Conservation (phyloP, 805 yeast genomes). For the Starmerella stellata region DNA sequence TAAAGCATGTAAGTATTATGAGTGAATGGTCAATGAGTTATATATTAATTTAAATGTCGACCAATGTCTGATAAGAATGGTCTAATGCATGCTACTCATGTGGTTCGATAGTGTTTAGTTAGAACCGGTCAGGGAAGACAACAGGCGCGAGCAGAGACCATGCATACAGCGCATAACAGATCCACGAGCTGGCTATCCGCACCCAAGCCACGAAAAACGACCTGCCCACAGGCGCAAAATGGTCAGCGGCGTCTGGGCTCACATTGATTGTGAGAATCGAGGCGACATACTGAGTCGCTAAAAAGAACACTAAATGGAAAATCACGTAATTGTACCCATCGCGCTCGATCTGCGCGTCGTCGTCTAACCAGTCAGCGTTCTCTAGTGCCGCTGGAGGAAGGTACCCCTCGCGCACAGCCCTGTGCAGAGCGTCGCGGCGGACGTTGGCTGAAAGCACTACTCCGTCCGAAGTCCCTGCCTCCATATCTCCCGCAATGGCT, state of each 20-base stretch:
- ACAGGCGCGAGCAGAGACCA: slow-evolving; percentile 92
- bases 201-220: slow-evolving; percentile 93
- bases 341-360: slow-evolving; percentile 20
- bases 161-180: slow-evolving; percentile 64
- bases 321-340: slow-evolving; percentile 24
- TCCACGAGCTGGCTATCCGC: slow-evolving; percentile 80
- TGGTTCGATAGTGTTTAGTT: too few relatives aligned
- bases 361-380: slow-evolving; percentile 47
- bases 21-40: too few relatives aligned
- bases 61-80: too few relatives aligned
- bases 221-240: slow-evolving; percentile 90
- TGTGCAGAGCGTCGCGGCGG: slow-evolving; percentile 68
- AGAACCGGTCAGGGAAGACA: slow-evolving; percentile 72
- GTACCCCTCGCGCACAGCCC: slow-evolving; percentile 93
- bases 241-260: slow-evolving; percentile 62
- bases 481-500: slow-evolving; percentile 32
- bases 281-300: slow-evolving; percentile 95
- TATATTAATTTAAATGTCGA: too few relatives aligned
- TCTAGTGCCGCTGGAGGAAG: slow-evolving; percentile 79
- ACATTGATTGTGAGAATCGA: slow-evolving; percentile 85
- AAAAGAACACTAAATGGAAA: slow-evolving; percentile 77
- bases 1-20: too few relatives aligned
- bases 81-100: too few relatives aligned
- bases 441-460: slow-evolving; percentile 8
- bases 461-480: slow-evolving; percentile 9